Evolutionary conservation across 352 stramenopile species (phyloP).

Genomic region (Phytophthora syringae): DNA sequence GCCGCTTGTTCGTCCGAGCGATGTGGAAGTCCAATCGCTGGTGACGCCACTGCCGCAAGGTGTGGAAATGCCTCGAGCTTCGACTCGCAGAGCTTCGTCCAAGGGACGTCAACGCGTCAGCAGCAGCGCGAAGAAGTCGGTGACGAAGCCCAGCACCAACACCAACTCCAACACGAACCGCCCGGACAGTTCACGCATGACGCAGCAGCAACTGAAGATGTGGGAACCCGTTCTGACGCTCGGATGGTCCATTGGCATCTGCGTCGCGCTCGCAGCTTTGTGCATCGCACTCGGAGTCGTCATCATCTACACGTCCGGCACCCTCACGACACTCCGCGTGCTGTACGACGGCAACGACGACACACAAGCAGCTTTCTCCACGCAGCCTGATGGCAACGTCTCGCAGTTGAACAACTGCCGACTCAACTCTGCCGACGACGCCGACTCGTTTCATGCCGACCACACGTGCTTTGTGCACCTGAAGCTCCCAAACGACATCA

Average conservation of each 20-base stretch:
- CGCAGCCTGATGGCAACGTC: conserved; percentile 48
- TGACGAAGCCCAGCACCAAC: conserved; percentile 9
- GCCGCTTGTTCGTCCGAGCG: conserved; percentile 35
- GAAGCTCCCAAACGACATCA: conserved; percentile 56
- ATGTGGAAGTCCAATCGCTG: conserved; percentile 38
- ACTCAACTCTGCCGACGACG: conserved; percentile 39
- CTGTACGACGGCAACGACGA: conserved; percentile 58
- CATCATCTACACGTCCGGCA: conserved; percentile 55
- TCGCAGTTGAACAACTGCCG: conserved; percentile 57
- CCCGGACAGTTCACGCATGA: conserved; percentile 58
- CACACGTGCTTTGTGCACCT: conserved; percentile 77
- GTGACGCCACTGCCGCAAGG: conserved; percentile 31
- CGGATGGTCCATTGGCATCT: conserved; percentile 62
- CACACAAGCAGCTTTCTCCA: conserved; percentile 1
- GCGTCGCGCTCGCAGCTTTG: conserved; percentile 45
- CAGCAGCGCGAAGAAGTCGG: conserved; percentile 21
- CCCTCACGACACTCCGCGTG: conserved; percentile 63
- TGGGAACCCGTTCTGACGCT: conserved; percentile 83
- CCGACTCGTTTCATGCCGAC: conserved; percentile 75
- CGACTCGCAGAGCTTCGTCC: not conserved
- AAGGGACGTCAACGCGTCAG: conserved; percentile 26
- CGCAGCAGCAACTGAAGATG: conserved; percentile 71
- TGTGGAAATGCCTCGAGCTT: conserved; percentile 26
- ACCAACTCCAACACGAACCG: conserved; percentile 45
- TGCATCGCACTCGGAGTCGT: conserved; percentile 56